Percentiles rank a stretch among this genome's conserved stretches.
Conservation (phyloP, 176 grass and related monocot species). For the Elymus sibiricus region DNA sequence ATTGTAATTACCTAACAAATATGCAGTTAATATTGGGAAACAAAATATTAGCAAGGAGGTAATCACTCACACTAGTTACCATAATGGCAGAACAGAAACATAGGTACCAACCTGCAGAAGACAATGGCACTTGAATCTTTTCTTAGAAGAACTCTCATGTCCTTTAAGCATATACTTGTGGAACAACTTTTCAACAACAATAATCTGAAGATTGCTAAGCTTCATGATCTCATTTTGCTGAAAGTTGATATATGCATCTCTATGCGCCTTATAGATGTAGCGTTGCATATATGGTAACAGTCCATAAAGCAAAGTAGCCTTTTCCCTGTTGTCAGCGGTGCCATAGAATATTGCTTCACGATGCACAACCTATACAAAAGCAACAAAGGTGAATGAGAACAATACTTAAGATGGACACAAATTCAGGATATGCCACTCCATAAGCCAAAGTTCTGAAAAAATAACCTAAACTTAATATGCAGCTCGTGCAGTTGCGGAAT, state of each 20-base stretch:
- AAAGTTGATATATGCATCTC: conserved; percentile 57
- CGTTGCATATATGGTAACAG: conserved; percentile 80
- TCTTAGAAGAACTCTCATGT: conserved; percentile 54
- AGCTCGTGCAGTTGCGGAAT: conserved; percentile 11
- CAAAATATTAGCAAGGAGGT: not conserved
- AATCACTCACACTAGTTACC: conserved; percentile 1
- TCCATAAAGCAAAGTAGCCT: conserved; percentile 58
- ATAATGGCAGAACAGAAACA: conserved; percentile 1
- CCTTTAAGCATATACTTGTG: conserved; percentile 70
- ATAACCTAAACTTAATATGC: not conserved
- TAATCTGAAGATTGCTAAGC: conserved; percentile 56
- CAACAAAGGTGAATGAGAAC: conserved; percentile 32
- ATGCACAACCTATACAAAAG: conserved; percentile 59
- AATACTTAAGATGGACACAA: not conserved
- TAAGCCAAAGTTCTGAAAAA: not conserved
- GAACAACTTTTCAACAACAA: conserved; percentile 75
- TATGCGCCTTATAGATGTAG: conserved; percentile 73
- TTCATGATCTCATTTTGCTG: conserved; percentile 52
- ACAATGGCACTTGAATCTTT: conserved; percentile 58
- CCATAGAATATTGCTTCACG: conserved; percentile 94
- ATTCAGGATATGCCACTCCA: not conserved
- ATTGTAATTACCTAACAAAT: not conserved
- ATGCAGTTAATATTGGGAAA: conserved; percentile 2
- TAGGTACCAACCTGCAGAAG: conserved; percentile 72
- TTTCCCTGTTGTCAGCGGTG: conserved; percentile 53